Percentiles rank a stretch among this genome's conserved stretches.
Evolutionary conservation across 1,284 basidiomycete species (phyloP).

Genomic region (Rhodotorula mucilaginosa): DNA sequence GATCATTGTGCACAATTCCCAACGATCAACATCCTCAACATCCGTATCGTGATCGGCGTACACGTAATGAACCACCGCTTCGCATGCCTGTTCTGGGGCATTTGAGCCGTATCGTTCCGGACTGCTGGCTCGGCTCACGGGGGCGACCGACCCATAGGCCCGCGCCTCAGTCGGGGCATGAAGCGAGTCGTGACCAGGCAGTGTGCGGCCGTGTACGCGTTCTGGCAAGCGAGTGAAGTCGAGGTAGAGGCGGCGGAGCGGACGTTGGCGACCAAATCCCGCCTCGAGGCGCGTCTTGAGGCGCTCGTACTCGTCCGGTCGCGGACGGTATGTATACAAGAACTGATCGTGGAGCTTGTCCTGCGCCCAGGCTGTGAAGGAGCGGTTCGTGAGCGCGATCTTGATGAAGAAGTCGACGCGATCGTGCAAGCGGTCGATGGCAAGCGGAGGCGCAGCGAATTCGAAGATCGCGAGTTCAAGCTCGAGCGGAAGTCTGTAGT

Average conservation of each 20-base stretch:
- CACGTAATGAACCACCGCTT: too few species aligned
- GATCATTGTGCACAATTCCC: too few species aligned
- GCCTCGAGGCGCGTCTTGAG: background rate
- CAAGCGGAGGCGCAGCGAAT: background rate
- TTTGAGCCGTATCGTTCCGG: too few species aligned
- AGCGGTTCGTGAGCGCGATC: background rate
- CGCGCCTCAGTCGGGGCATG: too few species aligned
- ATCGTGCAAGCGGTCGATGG: background rate
- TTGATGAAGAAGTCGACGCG: background rate
- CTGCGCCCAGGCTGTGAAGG: background rate
- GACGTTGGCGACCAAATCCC: background rate
- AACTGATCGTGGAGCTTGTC: background rate
- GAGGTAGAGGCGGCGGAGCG: background rate
- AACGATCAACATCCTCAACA: fast-evolving
- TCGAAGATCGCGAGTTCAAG: background rate
- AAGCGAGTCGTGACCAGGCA: too few species aligned
- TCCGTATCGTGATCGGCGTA: too few species aligned
- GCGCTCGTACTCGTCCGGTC: background rate
- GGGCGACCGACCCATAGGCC: too few species aligned
- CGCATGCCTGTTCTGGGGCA: too few species aligned
- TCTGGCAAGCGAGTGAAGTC: background rate
- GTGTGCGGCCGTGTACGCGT: too few species aligned
- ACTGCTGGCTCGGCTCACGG: too few species aligned
- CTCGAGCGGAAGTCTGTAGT: background rate
- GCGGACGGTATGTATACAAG: background rate